A percentile compares a stretch with the other conserved stretches of the same genome.
phyloP scores from a whole-genome alignment of 1,284 basidiomycete genomes.

The Salmacisia buchloeana region DNA sequence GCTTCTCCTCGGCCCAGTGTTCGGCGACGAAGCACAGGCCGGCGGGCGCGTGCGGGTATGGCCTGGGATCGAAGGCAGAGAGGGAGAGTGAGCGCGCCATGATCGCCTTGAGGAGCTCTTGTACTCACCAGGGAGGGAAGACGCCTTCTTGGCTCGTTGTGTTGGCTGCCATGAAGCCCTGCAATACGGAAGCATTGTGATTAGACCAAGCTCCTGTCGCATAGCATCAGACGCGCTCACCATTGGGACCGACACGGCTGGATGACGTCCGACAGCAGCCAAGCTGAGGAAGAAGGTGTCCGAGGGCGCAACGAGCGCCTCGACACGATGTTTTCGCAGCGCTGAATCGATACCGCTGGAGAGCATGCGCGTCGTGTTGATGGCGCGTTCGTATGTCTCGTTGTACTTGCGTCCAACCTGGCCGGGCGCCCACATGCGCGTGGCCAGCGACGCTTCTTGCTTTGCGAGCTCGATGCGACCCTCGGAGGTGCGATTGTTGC shows the following conservation, averaged over 20 bases:
- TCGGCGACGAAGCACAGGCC: conserved; percentile 64
- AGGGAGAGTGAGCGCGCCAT: conserved; percentile 18
- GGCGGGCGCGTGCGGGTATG: conserved; percentile 53
- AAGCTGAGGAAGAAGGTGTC: conserved; percentile 6
- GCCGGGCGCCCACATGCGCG: conserved; percentile 4
- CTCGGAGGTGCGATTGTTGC: background rate
- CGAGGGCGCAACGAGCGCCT: background rate
- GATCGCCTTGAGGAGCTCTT: conserved; percentile 16
- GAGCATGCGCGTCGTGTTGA: conserved; percentile 2
- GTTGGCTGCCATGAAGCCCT: conserved; percentile 7
- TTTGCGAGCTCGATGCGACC: background rate
- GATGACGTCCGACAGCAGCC: conserved; percentile 1
- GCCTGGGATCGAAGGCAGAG: conserved; percentile 14
- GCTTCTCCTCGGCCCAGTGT: conserved; percentile 61
- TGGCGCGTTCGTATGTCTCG: background rate
- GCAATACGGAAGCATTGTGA: conserved; percentile 13
- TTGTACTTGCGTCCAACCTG: background rate
- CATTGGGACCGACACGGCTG: conserved; percentile 3
- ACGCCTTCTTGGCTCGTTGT: conserved; percentile 6
- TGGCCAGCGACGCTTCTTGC: background rate
- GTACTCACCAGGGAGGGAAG: conserved; percentile 15
- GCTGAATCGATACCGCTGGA: conserved; percentile 4
- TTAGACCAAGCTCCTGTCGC: background rate
- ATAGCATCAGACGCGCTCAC: conserved; percentile 10
- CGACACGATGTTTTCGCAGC: background rate